phyloP scores from a whole-genome alignment of 306 rosid species.

The Lupinus albus region DNA sequence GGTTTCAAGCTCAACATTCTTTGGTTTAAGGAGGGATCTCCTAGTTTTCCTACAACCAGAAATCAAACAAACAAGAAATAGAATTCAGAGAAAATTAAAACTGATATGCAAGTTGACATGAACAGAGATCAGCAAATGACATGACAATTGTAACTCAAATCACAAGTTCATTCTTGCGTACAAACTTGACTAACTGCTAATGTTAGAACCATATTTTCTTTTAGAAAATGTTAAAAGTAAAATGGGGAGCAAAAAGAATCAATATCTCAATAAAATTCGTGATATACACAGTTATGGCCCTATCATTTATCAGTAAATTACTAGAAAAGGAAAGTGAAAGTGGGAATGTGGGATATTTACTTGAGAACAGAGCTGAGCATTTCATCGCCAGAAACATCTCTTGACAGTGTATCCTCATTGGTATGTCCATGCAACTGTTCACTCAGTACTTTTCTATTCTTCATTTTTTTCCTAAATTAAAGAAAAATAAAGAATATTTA shows the following conservation, averaged over 20 bases:
- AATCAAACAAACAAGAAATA: conserved; percentile 24
- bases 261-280: conserved; percentile 17
- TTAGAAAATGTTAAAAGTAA: not conserved
- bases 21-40: conserved; percentile 45
- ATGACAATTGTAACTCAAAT: not conserved
- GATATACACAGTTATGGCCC: conserved; percentile 10
- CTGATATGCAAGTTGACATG: not conserved
- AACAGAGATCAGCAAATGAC: not conserved
- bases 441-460: conserved; percentile 23
- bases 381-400: conserved; percentile 53
- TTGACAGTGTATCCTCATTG: conserved; percentile 31
- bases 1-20: conserved; percentile 42
- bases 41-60: conserved; percentile 51
- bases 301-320: conserved; percentile 20
- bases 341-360: conserved; percentile 52
- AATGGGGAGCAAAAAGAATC: conserved; percentile 15
- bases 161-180: conserved; percentile 5
- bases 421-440: conserved; percentile 42
- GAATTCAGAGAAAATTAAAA: not conserved
- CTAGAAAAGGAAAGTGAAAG: conserved; percentile 26
- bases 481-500: conserved; percentile 26
- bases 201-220: not conserved
- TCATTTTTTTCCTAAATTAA: conserved; percentile 50
- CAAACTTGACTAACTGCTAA: not conserved
- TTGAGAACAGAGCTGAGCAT: conserved; percentile 51